Base-by-base conservation (phyloP, 2,329 filamentous ascomycete genomes). In the Bipolaris gigantea region DNA sequence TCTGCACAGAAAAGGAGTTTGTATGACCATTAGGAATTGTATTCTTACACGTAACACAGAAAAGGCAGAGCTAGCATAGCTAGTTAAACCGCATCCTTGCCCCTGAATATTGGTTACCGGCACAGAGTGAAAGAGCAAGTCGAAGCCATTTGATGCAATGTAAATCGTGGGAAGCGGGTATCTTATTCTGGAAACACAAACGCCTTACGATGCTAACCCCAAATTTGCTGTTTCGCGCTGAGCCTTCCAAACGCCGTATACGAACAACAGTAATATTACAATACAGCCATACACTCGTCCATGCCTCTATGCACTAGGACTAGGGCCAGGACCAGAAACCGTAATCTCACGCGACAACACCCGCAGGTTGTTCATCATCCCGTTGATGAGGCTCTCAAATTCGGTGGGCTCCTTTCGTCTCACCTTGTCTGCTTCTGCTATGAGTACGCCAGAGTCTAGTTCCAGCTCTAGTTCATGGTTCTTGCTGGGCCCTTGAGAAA, bases 381-480 rank as follows among this genome's bases (percentile, higher is more conserved):
- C 88, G 57, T 88, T 85, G 3, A 94, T 83, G 13, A 93, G 74
- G 41, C 85, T 82, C 50, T 84, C 80, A 69, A 88, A 83, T 38
- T 58, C 53, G 41, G 61, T 73, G 0, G 51, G 46, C 19, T 63
- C 63, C 63, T 87, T 85, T 5, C 79, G 77, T 62, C 80, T 76
- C 21, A 85, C 81, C 51, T 81, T 79, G 33, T 78, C 76, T 6
- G 87, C 88, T 60, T 92, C 88, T 10, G 88, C 82, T 42, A 89
- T 75, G 13, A 93, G 72, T n/a, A 81, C 77, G 5, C 73, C 75
- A 0, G 87, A 80, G n/a, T 85, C 80, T 13, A 94, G 73, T 70
- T 94, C 90, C 43, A 95, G 82, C 69, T 95, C 90, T 6, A 94
- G 80, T 75, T 95, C 90, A 67, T 93, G 89, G 60, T 89, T 87